Evolutionary conservation across 2,329 filamentous ascomycete species (phyloP), one percentile per base, ranked within the genome.

Genomic region (Kalaharituber pfeilii): DNA sequence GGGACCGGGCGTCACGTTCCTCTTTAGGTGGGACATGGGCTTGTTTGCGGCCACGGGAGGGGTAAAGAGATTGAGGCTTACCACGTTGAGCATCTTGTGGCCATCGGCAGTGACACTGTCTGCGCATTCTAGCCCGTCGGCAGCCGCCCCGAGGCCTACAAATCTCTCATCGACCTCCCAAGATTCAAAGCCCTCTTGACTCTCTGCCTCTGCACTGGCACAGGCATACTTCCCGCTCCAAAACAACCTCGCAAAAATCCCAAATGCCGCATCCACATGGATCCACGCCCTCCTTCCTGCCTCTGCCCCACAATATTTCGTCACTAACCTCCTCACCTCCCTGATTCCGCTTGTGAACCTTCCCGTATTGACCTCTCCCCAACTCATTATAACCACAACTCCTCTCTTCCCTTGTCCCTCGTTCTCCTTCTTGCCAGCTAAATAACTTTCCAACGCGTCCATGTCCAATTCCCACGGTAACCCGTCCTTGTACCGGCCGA

Each of bases 51-150:
- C 18, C 20, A 53, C 8, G 4, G 7, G 42, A 15, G 28, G 11
- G 9, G n/a, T n/a, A n/a, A n/a, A 51, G 22, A 50, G 33, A 24
- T 29, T 36, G 26, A 49, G 25, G 73, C 77, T 57, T 67, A 81
- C 79, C 47, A 94, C 86, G 62, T 95, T 95, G 57, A 96, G 75
- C n/a, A 94, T 70, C 65, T 95, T 95, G 68, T 96, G 89, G 0
- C 77, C 84, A 64, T 95, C 88, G 2, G 84, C 81, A 0, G 86
- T 81, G 61, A 95, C 87, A 51, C 85, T 93, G 65, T 95, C 86
- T 2, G 84, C 86, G 2, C 94, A 72, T 57, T 94, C 82, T 15
- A 36, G 18, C 18, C 30, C 30, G 6, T 36, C 33, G 13, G 5
- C 33, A 39, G 5, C 33, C 33, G 13, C 20, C 33, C 7, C 4